Conservation (phyloP, 768 basidiomycete genomes). For the Rhizopogon vinicolor region DNA sequence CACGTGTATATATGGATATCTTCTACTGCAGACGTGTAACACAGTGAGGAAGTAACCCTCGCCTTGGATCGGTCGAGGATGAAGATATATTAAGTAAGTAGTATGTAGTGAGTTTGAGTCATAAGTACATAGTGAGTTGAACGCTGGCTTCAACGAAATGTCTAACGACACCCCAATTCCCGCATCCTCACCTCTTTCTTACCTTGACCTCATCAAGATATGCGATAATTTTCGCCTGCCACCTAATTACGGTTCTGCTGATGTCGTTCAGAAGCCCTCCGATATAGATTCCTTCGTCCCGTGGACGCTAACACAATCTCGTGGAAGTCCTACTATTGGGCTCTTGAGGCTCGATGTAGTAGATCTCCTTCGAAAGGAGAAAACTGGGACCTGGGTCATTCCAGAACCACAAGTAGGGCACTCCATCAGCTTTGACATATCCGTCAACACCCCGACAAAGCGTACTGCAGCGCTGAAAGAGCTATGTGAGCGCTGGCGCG, state of each 20-base stretch:
- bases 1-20: background rate
- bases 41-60: background rate
- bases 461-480: conserved; percentile 60
- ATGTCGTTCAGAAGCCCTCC: conserved; percentile 22
- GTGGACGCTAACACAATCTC: conserved; percentile 47
- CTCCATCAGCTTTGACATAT: conserved; percentile 44
- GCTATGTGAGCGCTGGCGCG: conserved; percentile 74
- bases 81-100: background rate
- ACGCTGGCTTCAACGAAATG: background rate
- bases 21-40: background rate
- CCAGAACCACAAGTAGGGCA: conserved; percentile 20
- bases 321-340: conserved; percentile 53
- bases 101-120: background rate
- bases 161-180: background rate
- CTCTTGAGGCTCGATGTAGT: conserved; percentile 56
- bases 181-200: conserved; percentile 24
- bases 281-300: conserved; percentile 47
- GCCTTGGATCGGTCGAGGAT: background rate
- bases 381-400: conserved; percentile 40
- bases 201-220: conserved; percentile 58
- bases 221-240: conserved; percentile 67
- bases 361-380: conserved; percentile 46
- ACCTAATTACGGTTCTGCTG: conserved; percentile 16
- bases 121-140: no score
- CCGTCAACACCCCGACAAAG: conserved; percentile 49